Evolutionary conservation across 2,329 filamentous ascomycete species (phyloP), one percentile per base, ranked within the genome.

Genomic region (Elsinoe australis): DNA sequence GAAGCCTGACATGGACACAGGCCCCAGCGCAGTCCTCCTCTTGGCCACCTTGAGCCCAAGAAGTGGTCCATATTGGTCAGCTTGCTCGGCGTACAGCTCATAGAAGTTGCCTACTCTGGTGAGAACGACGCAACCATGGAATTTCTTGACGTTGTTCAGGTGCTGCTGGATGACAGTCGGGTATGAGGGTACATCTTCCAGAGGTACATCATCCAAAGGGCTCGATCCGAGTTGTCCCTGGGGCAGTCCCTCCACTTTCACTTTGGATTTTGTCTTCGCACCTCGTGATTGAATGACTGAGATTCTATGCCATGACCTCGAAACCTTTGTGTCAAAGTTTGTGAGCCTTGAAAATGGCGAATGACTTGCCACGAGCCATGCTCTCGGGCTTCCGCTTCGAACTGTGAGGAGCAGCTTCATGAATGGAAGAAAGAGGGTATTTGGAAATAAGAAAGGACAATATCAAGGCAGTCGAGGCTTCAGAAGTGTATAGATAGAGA

Each of bases 61-160:
- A 35, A 94, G 71, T 1, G 88, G 85, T 1, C 85, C 90, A 63
- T 84, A 85, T 61, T 95, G 82, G 51, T 94, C 85, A 8, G 94
- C 92, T 63, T 98, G 89, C 58, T 94, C 85, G 64, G 96, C 94
- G 68, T 98, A 98, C 51, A 98, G 71, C 76, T 98, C 92, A 67
- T 96, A 98, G 67, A 98, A 98, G 52, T 89, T 83, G 49, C 92
- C 92, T 21, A 98, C 88, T 49, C 90, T 80, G 3, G 92, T 98
- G 51, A 98, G 70, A 5, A 98, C 66, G 31, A 98, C 85, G 66
- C 90, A 96, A 58, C 94, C 87, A 59, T 82, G 79, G 67, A 94
- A 95, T 59, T 84, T 88, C 56, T 80, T 76, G 83, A 96, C 95
- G 67, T 95, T 94, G 56, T 82, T 86, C 49, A 80, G 79, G 21